phyloP scores from a whole-genome alignment of 2,329 filamentous ascomycete genomes.

The Ustulina deusta region DNA sequence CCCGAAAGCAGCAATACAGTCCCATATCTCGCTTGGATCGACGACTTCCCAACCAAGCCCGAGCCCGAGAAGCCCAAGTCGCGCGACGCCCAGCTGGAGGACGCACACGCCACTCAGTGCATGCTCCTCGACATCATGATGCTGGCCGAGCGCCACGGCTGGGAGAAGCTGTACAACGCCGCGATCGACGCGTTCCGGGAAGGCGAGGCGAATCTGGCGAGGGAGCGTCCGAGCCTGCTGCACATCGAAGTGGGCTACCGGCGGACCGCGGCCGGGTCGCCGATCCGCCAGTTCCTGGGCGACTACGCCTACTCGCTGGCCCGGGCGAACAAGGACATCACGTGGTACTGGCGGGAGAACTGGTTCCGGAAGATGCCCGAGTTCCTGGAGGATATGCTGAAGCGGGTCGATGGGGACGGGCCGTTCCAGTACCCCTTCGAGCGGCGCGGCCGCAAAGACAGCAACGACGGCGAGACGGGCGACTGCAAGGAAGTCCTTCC shows the following conservation, averaged over 20 bases:
- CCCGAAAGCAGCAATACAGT: not conserved
- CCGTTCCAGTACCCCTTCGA: slow-evolving; percentile 8
- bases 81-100: not conserved
- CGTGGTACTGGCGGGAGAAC: slow-evolving; percentile 10
- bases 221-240: not conserved
- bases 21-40: not conserved
- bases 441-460: not conserved
- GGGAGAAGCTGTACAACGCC: slow-evolving; percentile 25
- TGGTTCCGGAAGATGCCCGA: slow-evolving; percentile 15
- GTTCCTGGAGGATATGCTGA: slow-evolving; percentile 20
- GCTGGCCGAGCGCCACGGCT: slow-evolving; percentile 11
- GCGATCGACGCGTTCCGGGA: slow-evolving; percentile 24
- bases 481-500: not conserved
- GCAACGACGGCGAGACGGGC: not conserved
- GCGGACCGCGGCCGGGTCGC: not conserved
- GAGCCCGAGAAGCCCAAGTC: not conserved
- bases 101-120: slow-evolving; percentile 10
- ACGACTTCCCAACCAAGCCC: not conserved
- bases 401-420: slow-evolving; percentile 17
- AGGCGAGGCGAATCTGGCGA: slow-evolving; percentile 10
- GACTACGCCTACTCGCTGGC: slow-evolving; percentile 19
- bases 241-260: slow-evolving; percentile 5
- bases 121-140: slow-evolving; percentile 25
- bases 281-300: slow-evolving; percentile 11
- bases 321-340: not conserved